phyloP scores from a whole-genome alignment of 495 filamentous ascomycete species.

The Penicillium canariense region DNA sequence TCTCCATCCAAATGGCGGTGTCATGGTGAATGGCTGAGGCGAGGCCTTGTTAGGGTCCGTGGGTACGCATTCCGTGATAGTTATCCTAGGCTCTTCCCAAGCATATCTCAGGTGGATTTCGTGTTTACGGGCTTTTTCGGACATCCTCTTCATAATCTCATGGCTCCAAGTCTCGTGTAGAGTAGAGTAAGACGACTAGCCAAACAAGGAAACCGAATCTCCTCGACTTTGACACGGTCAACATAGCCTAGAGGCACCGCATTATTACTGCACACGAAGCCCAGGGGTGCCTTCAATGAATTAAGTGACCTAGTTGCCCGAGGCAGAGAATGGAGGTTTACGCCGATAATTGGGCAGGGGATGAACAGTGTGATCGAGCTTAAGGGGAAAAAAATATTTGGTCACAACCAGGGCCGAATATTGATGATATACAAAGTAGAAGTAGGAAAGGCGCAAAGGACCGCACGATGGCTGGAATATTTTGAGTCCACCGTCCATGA shows the following conservation, averaged over 20 bases:
- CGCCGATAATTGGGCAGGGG: no score
- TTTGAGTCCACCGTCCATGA: conserved; percentile 20
- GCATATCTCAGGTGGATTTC: no score
- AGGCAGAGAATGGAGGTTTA: not conserved
- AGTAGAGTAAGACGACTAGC: not conserved
- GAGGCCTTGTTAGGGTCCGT: not conserved
- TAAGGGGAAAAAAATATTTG: not conserved
- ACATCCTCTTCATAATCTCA: no score
- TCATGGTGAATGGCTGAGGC: conserved; percentile 55
- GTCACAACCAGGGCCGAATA: conserved; percentile 9
- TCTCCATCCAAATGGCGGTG: conserved; percentile 68
- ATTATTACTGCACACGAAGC: not conserved
- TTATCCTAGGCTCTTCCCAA: no score
- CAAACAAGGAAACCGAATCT: no score
- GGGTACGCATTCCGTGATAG: no score
- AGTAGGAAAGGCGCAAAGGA: conserved; percentile 14
- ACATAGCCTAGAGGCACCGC: not conserved
- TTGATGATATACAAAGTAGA: conserved; percentile 31
- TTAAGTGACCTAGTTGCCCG: not conserved
- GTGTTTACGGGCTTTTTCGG: no score
- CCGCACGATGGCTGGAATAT: conserved; percentile 22
- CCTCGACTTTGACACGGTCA: no score
- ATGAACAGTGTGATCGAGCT: no score
- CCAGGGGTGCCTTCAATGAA: not conserved
- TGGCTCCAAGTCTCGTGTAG: not conserved